Evolutionary conservation across 2,329 filamentous ascomycete genomes (phyloP), one percentile per base, ranked within the genome.

Genomic region (Acarospora socialis): DNA sequence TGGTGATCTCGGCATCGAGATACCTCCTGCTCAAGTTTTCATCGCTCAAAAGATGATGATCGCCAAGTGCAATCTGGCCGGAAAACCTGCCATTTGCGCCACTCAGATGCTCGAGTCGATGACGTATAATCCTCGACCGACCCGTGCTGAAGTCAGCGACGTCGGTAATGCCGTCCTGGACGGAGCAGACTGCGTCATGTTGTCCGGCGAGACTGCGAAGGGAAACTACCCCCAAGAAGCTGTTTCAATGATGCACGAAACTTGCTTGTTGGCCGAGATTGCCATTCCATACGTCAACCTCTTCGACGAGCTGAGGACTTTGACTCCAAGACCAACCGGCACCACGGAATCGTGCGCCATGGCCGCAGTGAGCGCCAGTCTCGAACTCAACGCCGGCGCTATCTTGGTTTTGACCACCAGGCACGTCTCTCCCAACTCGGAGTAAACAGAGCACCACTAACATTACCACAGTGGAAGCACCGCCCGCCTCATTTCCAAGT

Each of bases 31-130:
- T 43, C 90, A 98, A 70, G 90, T 98, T 46, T 98, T 98, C 63
- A 83, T 92, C 47, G 90, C 90, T 35, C 90, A 98, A 71, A 98
- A 98, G 80, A 98, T 98, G 82, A 86, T 98, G 73, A 98, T 98
- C 61, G 86, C 90, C 63, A 95, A 95, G 77, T 98, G 90, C 76
- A 98, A 98, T 70, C 77, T 94, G 55, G 86, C 84, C 47, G 90
- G 90, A 62, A 98, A 98, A 73, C 90, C 90, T 46, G 86, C 87
- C 59, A 94, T 98, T 58, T 95, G 87, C 63, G 90, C 90, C 38
- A 98, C 90, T 23, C 90, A 98, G 70, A 98, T 98, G 90, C 74
- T 98, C 47, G 90, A 98, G 73, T 93, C 84, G 46, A 98, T 98
- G 90, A 98, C 93, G 61, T 94, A 93, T 73, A 98, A 98, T 70